Conservation (phyloP, 176 grass and related monocot genomes). For the Puya raimondii region DNA sequence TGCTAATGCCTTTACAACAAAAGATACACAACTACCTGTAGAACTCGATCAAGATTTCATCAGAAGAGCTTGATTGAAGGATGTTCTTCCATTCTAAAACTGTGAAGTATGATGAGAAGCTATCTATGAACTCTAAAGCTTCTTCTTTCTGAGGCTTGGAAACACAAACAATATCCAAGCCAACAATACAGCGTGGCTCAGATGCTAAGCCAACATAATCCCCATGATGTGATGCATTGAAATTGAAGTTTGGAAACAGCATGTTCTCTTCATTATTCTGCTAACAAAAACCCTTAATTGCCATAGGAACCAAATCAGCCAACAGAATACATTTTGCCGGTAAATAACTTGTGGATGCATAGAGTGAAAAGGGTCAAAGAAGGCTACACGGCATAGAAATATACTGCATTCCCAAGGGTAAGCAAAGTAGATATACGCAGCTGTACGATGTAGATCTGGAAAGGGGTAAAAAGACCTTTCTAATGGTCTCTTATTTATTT, state of each 20-base stretch:
- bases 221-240: conserved; percentile 73
- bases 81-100: conserved; percentile 50
- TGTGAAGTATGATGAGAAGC: conserved; percentile 55
- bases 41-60: conserved; percentile 44
- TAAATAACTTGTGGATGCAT: too few species aligned
- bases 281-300: conserved; percentile 1
- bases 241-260: conserved; percentile 54
- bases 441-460: too few species aligned
- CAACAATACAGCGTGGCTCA: conserved; percentile 53
- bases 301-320: neutral
- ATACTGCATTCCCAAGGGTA: too few species aligned
- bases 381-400: too few species aligned
- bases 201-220: conserved; percentile 75
- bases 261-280: conserved; percentile 16
- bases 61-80: neutral
- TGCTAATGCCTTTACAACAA: neutral
- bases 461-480: too few species aligned
- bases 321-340: neutral
- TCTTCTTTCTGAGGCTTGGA: conserved; percentile 36
- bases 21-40: conserved; percentile 35
- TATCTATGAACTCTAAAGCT: conserved; percentile 37
- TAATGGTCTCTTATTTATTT: too few species aligned
- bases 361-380: too few species aligned
- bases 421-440: too few species aligned
- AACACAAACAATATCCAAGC: conserved; percentile 62